Evolutionary conservation across 257 asterid genomes (phyloP).

Genomic region (Penstemon newberryi): DNA sequence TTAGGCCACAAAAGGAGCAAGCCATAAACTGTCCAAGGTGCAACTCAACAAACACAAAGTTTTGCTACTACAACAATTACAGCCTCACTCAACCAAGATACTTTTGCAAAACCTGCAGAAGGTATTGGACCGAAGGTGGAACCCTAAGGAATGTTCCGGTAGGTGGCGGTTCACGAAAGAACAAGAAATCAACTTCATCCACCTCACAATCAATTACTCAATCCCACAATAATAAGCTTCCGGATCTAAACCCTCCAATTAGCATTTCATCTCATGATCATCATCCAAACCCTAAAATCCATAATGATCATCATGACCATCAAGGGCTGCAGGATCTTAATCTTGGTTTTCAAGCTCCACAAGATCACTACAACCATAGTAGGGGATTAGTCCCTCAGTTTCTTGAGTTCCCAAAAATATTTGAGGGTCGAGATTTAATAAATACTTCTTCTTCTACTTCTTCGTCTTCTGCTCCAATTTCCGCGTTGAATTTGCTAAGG

Average conservation of each 20-base stretch:
- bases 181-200: constrained; percentile 38
- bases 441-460: constrained; percentile 33
- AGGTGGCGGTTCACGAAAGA: constrained; percentile 75
- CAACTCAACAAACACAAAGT: constrained; percentile 69
- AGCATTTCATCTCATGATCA: constrained; percentile 29
- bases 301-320: constrained; percentile 17
- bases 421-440: constrained; percentile 26
- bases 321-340: constrained; percentile 57
- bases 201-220: constrained; percentile 26
- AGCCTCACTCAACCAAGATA: constrained; percentile 82
- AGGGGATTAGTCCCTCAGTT: constrained; percentile 36
- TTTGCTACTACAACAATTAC: constrained; percentile 82
- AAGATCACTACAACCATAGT: constrained; percentile 26
- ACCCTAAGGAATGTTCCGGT: constrained; percentile 77
- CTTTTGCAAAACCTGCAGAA: constrained; percentile 76
- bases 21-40: constrained; percentile 73
- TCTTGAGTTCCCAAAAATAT: constrained; percentile 49
- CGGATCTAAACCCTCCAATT: constrained; percentile 43
- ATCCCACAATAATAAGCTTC: constrained; percentile 33
- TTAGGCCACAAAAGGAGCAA: constrained; percentile 61
- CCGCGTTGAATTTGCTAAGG: constrained; percentile 48
- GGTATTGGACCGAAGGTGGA: constrained; percentile 93
- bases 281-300: constrained; percentile 40
- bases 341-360: constrained; percentile 42
- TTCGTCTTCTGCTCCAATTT: constrained; percentile 25